phyloP scores from a whole-genome alignment of 345 rosid species.

The Rhodamnia rubescens region DNA sequence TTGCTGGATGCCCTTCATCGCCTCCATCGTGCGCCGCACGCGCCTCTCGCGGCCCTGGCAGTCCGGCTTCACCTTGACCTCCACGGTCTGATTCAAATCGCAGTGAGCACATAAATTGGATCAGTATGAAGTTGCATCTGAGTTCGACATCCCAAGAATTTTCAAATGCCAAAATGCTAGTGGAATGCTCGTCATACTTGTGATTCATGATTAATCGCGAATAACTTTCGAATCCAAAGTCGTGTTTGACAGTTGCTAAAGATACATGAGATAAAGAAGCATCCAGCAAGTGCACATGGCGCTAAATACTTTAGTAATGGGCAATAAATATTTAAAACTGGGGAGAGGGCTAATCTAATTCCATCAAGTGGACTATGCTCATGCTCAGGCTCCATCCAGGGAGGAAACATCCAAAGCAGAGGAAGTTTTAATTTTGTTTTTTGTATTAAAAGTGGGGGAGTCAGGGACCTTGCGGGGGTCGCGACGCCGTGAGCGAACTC shows the following conservation, averaged over 20 bases:
- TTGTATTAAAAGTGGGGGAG: no score
- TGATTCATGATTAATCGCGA: background rate
- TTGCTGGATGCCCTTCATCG: conserved; percentile 76
- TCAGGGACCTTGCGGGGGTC: no score
- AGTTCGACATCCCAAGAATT: background rate
- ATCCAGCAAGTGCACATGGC: background rate
- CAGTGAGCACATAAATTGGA: background rate
- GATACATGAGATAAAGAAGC: background rate
- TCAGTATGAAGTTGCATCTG: background rate
- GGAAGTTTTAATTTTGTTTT: background rate
- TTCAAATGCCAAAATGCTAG: background rate
- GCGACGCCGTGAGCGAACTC: background rate
- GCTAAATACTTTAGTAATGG: background rate
- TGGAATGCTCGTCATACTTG: background rate
- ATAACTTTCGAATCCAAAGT: background rate
- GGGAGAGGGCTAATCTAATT: background rate
- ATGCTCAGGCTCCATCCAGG: background rate
- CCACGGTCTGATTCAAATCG: conserved; percentile 62
- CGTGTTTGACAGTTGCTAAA: background rate
- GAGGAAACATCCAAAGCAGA: background rate
- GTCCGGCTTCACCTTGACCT: conserved; percentile 75
- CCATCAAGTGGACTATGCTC: background rate
- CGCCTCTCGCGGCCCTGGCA: conserved; percentile 96
- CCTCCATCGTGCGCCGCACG: conserved; percentile 67
- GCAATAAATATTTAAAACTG: background rate